phyloP scores from a whole-genome alignment of 2,329 filamentous ascomycete species.

The Cladosporium sp. region DNA sequence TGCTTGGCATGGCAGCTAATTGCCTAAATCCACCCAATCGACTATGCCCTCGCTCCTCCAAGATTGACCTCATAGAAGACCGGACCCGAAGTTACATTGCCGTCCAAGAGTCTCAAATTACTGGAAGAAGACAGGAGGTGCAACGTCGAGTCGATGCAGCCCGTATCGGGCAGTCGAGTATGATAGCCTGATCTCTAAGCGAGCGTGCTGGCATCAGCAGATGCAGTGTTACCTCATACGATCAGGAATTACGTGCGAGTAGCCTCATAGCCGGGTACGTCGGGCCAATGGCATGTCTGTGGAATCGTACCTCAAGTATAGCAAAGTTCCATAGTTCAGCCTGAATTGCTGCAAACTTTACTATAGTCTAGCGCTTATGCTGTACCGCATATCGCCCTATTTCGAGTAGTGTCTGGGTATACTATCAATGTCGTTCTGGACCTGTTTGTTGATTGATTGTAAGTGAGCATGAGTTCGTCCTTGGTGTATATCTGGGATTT shows the following conservation, averaged over 20 bases:
- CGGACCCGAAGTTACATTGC: background rate
- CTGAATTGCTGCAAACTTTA: background rate
- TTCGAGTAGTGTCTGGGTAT: background rate
- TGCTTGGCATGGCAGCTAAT: background rate
- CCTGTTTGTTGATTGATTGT: background rate
- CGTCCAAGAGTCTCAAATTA: background rate
- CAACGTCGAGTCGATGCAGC: background rate
- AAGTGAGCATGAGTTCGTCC: background rate
- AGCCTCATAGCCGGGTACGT: background rate
- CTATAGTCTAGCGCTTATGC: background rate
- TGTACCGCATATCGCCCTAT: background rate
- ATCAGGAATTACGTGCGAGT: background rate
- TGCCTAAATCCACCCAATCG: background rate
- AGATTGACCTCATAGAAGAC: background rate
- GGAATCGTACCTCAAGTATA: background rate
- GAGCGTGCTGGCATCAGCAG: background rate
- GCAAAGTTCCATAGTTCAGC: background rate
- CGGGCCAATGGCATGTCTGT: background rate
- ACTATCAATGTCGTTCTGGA: background rate
- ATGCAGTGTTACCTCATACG: background rate
- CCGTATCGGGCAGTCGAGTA: background rate
- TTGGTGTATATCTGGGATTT: no score
- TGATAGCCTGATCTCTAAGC: conserved; percentile 4
- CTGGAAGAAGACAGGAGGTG: background rate
- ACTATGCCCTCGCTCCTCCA: background rate